A percentile compares a stretch with the other conserved stretches of the same genome.
These are phyloP conservation scores for Epichloe glyceriae DNA, from an alignment of 2,329 filamentous ascomycete species.

Conservation along the genomic window DNA sequence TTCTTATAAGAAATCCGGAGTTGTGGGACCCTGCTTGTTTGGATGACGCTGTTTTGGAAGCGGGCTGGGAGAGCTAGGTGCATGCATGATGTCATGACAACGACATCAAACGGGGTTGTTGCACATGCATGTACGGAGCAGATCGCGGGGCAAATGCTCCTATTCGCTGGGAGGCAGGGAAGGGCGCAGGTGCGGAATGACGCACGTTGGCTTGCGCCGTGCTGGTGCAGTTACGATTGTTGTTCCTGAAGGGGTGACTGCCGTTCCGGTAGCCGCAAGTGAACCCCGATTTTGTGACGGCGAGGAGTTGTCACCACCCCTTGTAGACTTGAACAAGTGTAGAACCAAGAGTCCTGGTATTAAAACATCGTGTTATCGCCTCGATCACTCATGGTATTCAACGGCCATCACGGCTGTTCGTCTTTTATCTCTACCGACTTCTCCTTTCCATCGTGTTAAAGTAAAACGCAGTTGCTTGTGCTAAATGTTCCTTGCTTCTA, in stretches of 20 bases:
- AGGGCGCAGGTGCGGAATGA: neutral
- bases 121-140: no score
- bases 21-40: neutral
- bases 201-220: neutral
- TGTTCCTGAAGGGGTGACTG: neutral
- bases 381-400: neutral
- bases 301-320: neutral
- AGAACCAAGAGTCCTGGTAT: neutral
- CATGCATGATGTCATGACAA: conserved; percentile 7
- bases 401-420: neutral
- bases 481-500: neutral
- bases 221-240: neutral
- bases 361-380: neutral
- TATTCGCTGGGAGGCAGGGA: neutral
- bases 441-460: neutral
- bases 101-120: neutral
- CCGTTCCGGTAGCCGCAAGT: neutral
- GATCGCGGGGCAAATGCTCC: conserved; percentile 8
- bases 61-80: neutral
- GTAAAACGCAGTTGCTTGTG: neutral
- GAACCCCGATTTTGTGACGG: neutral
- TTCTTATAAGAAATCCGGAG: neutral
- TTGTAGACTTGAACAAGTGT: neutral
- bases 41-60: neutral
- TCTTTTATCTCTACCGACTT: neutral